Base-by-base conservation (phyloP, 768 basidiomycete species). In the Leccinum uliginosum region DNA sequence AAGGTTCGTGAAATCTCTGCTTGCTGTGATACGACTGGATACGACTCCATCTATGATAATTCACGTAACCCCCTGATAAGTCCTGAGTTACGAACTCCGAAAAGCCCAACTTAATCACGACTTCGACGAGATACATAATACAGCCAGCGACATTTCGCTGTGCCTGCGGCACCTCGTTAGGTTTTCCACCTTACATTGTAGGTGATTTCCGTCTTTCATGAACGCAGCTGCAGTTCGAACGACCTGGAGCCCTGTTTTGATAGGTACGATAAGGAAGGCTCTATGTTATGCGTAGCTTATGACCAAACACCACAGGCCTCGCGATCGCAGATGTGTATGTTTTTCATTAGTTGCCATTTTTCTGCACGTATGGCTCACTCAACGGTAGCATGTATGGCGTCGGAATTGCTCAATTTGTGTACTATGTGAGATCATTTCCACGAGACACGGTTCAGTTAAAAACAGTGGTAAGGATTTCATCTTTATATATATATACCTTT, bases 361-460 rank as follows among this genome's bases (percentile, higher is more conserved):
- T 15, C 21, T 5, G n/a, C 24, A 15, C 10, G 40, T 19, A 19
- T 19, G 19, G 19, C 19, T 43, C 19, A 43, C 40, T 43, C 19
- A 43, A 19, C 19, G 10, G 2, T 43, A 43, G 40, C 19, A 43
- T 43, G 40, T 43, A 43, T 43, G 40, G 40, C 19, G n/a, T 43
- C 2, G 40, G 40, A 19, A 11, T 43, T 43, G 40, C 40, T 43
- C 40, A 43, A 43, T 43, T 43, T 19, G n/a, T 43, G n/a, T 43
- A 43, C 40, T 68, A 68, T 45, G 14, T 60, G 12, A 38, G 34
- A 45, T 44, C 52, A 0, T 68, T 68, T 59, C 65, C 65, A 2
- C 43, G 7, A 14, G 67, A 68, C 30, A 17, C 12, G 29, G 9
- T 44, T 11, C 43, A 29, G 3, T 15, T 68, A 7, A 68, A 54